Base-by-base conservation (phyloP, 176 grass and related monocot genomes). In the Typha latifolia region DNA sequence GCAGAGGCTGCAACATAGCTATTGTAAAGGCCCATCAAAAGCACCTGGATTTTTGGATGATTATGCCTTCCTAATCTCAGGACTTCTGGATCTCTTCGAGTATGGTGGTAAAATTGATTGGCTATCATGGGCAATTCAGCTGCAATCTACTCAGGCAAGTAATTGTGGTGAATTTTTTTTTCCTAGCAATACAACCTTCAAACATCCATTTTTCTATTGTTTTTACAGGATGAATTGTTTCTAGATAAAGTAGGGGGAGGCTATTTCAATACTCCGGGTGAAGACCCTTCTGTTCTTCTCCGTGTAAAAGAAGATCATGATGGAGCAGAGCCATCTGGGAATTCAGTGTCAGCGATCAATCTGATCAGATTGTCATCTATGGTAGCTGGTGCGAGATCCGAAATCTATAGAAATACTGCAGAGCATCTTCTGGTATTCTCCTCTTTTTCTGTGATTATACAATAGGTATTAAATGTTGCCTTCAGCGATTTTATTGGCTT, bases 21-120 rank as follows among this genome's bases (percentile, higher is more conserved):
- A 84, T 51, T 72, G 94, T 62, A 92, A 92, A 73, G 89, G 94
- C 15, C 94, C 94, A 76, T 91, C 85, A 37, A 97, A 92, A 87
- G 89, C 85, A 67, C 94, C 94, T 53, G 89, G 94, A 21, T 97
- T 97, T 77, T 87, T 97, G 74, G 89, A 97, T 80, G 94, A 97
- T 76, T 97, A 97, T 71, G 85, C 94, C n/a, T 97, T 92, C 61
- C 77, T 92, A 51, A 90, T 97, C 48, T 80, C 74, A 49, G 94
- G 85, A 49, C 82, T 97, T 75, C 73, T 97, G 26, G 94, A 92
- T 84, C 85, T 97, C 63, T 97, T 76, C 4, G 94, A 92, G 68
- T 92, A 69, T 84, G 88, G 94, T 78, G 94, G 94, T 72, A 82
- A 77, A 71, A 80, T 69, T 31, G 69, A 90, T 71, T 97, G 89